phyloP scores from a whole-genome alignment of 1,139 yeast species.

The Pichia sp. region DNA sequence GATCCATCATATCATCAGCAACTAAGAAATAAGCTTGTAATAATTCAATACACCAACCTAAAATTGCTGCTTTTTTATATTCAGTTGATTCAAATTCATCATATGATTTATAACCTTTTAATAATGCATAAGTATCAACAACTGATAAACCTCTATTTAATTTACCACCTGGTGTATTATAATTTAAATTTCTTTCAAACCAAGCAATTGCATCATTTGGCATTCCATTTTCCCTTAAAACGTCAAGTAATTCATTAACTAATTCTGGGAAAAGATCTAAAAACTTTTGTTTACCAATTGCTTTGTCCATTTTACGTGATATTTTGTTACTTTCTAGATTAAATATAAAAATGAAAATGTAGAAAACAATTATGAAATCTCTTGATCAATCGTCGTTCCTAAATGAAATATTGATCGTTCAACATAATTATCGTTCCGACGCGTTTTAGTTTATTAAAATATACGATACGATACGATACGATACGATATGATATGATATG shows the following conservation, averaged over 20 bases:
- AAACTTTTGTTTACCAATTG: conserved; percentile 53
- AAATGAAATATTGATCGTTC: no score
- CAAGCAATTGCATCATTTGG: conserved; percentile 82
- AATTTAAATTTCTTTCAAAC: conserved; percentile 67
- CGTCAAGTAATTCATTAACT: conserved; percentile 66
- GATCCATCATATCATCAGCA: conserved; percentile 99
- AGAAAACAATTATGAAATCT: no score
- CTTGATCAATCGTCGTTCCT: no score
- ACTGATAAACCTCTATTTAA: conserved; percentile 95
- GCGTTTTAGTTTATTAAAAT: no score
- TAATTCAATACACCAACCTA: conserved; percentile 95
- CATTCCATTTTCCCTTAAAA: conserved; percentile 67
- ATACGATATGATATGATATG: no score
- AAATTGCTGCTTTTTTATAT: conserved; percentile 76
- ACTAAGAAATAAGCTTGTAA: conserved; percentile 95
- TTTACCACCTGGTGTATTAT: conserved; percentile 96
- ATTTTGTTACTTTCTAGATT: no score
- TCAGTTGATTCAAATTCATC: conserved; percentile 58
- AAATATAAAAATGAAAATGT: no score
- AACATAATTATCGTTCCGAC: no score
- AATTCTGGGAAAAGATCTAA: conserved; percentile 68
- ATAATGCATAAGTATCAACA: conserved; percentile 80
- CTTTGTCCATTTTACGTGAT: conserved; percentile 30
- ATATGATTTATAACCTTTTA: conserved; percentile 54
- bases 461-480: no score